These are phyloP conservation scores for Heliosperma pusillum DNA, from an alignment of 148 eudicot species.

Conservation along the genomic window DNA sequence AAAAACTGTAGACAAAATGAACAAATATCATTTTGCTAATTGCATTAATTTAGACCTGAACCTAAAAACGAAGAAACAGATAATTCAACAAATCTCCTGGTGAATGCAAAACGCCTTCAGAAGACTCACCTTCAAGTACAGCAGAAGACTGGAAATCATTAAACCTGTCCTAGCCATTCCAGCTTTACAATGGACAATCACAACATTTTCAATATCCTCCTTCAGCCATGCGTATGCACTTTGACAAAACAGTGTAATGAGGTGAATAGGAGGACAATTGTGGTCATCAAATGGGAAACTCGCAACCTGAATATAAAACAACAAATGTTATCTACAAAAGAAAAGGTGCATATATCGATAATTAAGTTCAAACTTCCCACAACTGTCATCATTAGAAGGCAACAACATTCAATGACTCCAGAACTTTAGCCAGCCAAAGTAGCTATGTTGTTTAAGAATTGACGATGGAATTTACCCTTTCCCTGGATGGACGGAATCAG, in stretches of 20 bases:
- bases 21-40: slow-evolving; percentile 20
- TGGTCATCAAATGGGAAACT: slow-evolving; percentile 98
- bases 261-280: slow-evolving; percentile 96
- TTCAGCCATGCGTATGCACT: slow-evolving; percentile 99
- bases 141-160: slow-evolving; percentile 93
- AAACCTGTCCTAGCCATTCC: slow-evolving; percentile 99
- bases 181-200: slow-evolving; percentile 98
- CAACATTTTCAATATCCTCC: slow-evolving; percentile 97
- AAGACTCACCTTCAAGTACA: slow-evolving; percentile 72
- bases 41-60: neutral
- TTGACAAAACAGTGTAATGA: slow-evolving; percentile 76
- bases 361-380: neutral
- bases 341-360: neutral
- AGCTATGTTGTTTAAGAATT: neutral
- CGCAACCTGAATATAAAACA: slow-evolving; percentile 64
- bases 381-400: neutral
- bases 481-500: too few species aligned
- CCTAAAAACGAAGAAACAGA: neutral
- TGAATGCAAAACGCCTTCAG: neutral
- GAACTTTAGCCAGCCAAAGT: neutral
- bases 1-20: slow-evolving; percentile 59
- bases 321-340: slow-evolving; percentile 1
- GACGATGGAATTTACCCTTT: neutral
- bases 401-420: neutral
- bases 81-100: neutral